Evolutionary conservation across 306 rosid species (phyloP).

Genomic region (Astragalus membranaceus): DNA sequence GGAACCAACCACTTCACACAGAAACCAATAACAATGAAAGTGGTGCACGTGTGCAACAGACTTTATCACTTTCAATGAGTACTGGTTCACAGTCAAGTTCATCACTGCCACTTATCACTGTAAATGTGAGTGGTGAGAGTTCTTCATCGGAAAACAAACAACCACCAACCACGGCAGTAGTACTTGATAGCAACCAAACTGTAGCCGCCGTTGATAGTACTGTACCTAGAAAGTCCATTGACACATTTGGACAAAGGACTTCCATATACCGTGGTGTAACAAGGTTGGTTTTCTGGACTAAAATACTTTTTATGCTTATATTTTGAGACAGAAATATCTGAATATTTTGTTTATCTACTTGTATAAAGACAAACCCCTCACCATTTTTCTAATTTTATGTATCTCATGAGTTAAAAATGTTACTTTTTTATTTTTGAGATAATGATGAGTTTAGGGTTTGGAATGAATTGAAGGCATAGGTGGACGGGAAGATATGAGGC

Average conservation of each 20-base stretch:
- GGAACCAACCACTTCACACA: conserved; percentile 52
- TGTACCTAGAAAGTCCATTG: conserved; percentile 60
- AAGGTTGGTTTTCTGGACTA: conserved; percentile 40
- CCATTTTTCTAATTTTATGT: no score
- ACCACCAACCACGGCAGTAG: background rate
- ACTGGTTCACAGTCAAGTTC: conserved; percentile 56
- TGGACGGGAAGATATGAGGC: conserved; percentile 99
- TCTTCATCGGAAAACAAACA: conserved; percentile 57
- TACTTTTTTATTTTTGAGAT: background rate
- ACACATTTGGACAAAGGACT: conserved; percentile 90
- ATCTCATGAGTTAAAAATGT: no score
- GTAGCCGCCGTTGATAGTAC: conserved; percentile 29
- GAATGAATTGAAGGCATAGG: conserved; percentile 51
- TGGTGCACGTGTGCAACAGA: conserved; percentile 35
- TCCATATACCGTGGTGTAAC: conserved; percentile 97
- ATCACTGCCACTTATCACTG: conserved; percentile 31
- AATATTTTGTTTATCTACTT: background rate
- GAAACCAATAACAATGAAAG: conserved; percentile 1
- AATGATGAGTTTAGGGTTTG: conserved; percentile 8
- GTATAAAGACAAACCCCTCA: background rate
- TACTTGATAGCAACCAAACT: conserved; percentile 20
- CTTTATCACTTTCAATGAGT: conserved; percentile 76
- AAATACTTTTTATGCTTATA: no score
- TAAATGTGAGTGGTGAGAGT: conserved; percentile 34
- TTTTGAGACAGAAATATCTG: no score